Evolutionary conservation across 768 basidiomycete genomes (phyloP).

Genomic region (Termitomyces sp.): DNA sequence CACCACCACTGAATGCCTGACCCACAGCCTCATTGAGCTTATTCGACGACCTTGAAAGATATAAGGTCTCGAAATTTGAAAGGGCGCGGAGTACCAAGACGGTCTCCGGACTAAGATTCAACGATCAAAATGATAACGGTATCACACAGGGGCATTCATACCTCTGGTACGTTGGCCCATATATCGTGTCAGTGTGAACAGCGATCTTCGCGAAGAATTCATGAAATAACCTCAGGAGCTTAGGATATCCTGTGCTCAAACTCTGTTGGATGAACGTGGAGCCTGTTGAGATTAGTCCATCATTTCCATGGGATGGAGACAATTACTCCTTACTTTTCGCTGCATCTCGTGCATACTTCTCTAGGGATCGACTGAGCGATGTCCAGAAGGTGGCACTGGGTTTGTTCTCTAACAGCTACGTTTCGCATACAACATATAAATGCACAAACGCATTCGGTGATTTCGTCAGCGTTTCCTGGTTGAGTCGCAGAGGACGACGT

Average conservation of each 20-base stretch:
- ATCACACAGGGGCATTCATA: constrained; percentile 20
- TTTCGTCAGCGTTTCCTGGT: neutral
- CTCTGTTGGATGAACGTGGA: constrained; percentile 92
- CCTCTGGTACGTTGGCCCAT: constrained; percentile 84
- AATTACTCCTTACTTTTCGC: constrained; percentile 54
- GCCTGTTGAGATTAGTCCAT: constrained; percentile 35
- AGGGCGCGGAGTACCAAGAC: constrained; percentile 82
- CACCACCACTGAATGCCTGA: constrained; percentile 71
- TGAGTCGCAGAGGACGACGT: neutral
- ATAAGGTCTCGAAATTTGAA: constrained; percentile 81
- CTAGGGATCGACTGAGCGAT: constrained; percentile 72
- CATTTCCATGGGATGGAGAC: neutral
- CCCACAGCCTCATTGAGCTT: constrained; percentile 82
- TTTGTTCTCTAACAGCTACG: constrained; percentile 80
- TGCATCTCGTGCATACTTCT: constrained; percentile 78
- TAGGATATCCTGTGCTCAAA: constrained; percentile 81
- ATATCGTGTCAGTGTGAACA: constrained; percentile 93
- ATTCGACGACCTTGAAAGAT: constrained; percentile 78
- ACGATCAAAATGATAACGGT: constrained; percentile 1
- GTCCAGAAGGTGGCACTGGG: constrained; percentile 93
- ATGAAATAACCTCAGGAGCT: constrained; percentile 86
- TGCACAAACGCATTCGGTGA: neutral
- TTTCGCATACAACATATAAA: neutral
- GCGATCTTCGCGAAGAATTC: constrained; percentile 96
- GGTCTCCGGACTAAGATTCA: constrained; percentile 77